Percentiles rank a stretch among this genome's conserved stretches.
phyloP scores from a whole-genome alignment of 2,329 filamentous ascomycete genomes.

The Diplodia sapinea region DNA sequence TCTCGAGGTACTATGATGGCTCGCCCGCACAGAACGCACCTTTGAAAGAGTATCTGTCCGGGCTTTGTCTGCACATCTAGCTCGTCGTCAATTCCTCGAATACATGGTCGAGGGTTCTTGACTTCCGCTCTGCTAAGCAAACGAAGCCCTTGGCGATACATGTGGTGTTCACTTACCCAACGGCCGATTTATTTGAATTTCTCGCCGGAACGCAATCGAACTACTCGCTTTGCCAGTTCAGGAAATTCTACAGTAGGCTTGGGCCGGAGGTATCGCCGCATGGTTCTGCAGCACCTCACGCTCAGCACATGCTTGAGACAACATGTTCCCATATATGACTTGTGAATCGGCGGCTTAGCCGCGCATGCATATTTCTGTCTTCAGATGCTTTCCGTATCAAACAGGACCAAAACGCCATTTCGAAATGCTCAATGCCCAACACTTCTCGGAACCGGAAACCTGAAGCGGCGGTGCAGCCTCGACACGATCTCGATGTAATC shows the following conservation, averaged over 20 bases:
- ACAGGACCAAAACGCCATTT: not conserved
- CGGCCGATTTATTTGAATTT: not conserved
- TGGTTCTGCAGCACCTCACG: not conserved
- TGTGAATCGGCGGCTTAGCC: too few species aligned
- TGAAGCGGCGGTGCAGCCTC: slow-evolving; percentile 77
- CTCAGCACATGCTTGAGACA: too few species aligned
- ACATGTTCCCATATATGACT: too few species aligned
- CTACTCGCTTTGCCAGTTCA: not conserved
- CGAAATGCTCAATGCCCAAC: not conserved
- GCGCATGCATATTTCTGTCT: not conserved
- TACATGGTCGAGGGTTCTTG: not conserved
- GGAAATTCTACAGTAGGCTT: not conserved
- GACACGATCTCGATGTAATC: slow-evolving; percentile 76
- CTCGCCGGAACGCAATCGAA: not conserved
- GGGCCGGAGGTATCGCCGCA: not conserved
- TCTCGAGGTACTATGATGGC: not conserved
- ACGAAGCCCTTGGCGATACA: not conserved
- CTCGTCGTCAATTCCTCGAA: not conserved
- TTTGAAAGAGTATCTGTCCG: not conserved
- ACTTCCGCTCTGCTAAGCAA: not conserved
- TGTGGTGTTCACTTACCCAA: not conserved
- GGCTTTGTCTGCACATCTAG: not conserved
- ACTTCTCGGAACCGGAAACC: slow-evolving; percentile 63
- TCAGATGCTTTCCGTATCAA: not conserved
- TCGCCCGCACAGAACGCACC: not conserved